These are phyloP conservation scores for Heracleum sosnowskyi DNA, from an alignment of 129 eudicot genomes.

Conservation along the genomic window DNA sequence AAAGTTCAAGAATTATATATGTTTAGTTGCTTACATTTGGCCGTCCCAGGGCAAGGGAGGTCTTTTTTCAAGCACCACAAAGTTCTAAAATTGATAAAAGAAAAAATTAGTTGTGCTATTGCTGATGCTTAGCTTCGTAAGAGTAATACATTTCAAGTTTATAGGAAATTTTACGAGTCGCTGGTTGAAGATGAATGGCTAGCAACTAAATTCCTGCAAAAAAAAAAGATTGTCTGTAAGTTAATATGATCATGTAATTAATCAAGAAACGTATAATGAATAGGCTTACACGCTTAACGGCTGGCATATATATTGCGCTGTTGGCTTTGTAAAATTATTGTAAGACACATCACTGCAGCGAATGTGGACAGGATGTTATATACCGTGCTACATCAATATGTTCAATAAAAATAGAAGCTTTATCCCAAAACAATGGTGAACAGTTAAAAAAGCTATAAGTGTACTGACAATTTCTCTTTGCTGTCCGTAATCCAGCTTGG, in stretches of 20 bases:
- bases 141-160: slow-evolving; percentile 3
- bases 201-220: slow-evolving; percentile 60
- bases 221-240: neutral
- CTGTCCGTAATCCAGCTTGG: slow-evolving; percentile 36
- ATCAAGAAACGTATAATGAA: neutral
- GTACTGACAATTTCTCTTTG: slow-evolving; percentile 34
- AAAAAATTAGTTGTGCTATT: slow-evolving; percentile 1
- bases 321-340: slow-evolving; percentile 48
- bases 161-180: slow-evolving; percentile 37
- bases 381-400: neutral
- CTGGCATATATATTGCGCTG: slow-evolving; percentile 31
- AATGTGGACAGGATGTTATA: neutral
- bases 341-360: slow-evolving; percentile 62
- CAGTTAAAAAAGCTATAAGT: slow-evolving; percentile 7
- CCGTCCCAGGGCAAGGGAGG: slow-evolving; percentile 46
- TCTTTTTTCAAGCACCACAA: slow-evolving; percentile 62
- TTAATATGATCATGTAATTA: neutral
- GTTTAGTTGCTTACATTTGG: slow-evolving; percentile 34
- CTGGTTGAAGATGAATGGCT: slow-evolving; percentile 43
- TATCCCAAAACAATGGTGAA: neutral
- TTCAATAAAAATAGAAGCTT: neutral
- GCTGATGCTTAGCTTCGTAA: neutral
- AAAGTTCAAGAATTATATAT: neutral
- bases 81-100: slow-evolving; percentile 22
- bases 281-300: slow-evolving; percentile 46